phyloP scores from a whole-genome alignment of 2,329 filamentous ascomycete species.

The Seiridium unicorne region DNA sequence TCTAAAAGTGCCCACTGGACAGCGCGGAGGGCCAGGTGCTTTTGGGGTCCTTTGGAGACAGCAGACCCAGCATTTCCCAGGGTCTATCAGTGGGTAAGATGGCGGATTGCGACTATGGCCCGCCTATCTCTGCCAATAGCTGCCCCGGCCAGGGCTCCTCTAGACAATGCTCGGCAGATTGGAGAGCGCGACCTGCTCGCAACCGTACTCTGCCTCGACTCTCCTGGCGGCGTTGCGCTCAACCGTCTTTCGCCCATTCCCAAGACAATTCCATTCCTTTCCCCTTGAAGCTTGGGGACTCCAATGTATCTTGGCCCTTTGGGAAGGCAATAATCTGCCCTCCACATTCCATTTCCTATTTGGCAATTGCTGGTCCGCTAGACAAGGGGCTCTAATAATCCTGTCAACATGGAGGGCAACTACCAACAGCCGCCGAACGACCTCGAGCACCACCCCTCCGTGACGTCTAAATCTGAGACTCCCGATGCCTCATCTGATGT shows the following conservation, averaged over 20 bases:
- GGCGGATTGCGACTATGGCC: slow-evolving; percentile 4
- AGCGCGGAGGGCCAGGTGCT: neutral
- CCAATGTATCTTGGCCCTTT: slow-evolving; percentile 7
- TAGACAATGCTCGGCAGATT: slow-evolving; percentile 1
- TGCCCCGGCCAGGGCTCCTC: neutral
- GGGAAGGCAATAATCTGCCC: slow-evolving; percentile 10
- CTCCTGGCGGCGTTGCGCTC: neutral
- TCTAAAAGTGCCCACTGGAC: neutral
- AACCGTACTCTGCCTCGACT: neutral
- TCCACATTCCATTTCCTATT: slow-evolving; percentile 9
- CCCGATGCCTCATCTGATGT: slow-evolving; percentile 36
- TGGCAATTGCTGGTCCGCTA: neutral
- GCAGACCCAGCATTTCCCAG: neutral
- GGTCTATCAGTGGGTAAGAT: slow-evolving; percentile 6
- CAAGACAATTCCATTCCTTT: slow-evolving; percentile 1
- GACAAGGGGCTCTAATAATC: slow-evolving; percentile 5
- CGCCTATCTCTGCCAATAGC: neutral
- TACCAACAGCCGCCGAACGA: slow-evolving; percentile 1
- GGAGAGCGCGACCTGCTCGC: neutral
- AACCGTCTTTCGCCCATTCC: slow-evolving; percentile 1
- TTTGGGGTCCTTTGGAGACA: neutral
- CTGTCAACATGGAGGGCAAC: slow-evolving; percentile 9
- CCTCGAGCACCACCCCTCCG: slow-evolving; percentile 3
- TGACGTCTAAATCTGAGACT: slow-evolving; percentile 31
- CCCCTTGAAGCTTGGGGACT: neutral